Evolutionary conservation across 202 grass and related monocot species (phyloP), one percentile per base, ranked within the genome.

Genomic region (Zizania palustris): DNA sequence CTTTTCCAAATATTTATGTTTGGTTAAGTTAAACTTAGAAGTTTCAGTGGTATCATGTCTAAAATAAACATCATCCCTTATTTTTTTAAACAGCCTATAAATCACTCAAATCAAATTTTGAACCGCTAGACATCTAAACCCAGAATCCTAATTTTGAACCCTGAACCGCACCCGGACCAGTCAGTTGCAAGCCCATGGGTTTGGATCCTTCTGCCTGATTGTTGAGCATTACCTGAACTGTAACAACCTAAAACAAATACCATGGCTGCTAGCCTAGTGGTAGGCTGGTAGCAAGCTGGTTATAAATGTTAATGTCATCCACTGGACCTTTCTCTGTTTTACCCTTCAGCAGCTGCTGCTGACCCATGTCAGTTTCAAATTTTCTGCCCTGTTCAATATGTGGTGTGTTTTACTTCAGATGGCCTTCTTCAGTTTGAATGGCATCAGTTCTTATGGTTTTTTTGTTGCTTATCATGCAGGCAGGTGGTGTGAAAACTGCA

Each of bases 401-500:
- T 16, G 36, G 7, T 18, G 0, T 53, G 4, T 62, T 10, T 4
- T 64, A 9, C 48, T 45, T 43, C 7, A 1, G 9, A 39, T 76
- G 53, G 14, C 48, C 14, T 1, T 16, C 2, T 19, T 59, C n/a
- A 21, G 55, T 10, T 50, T 7, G 1, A 59, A 3, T 7, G 62
- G 13, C 14, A 39, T 71, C 20, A 6, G 51, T 80, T 53, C 50
- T 83, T 13, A 63, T 18, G 18, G 3, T 54, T 44, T 10, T 59
- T 46, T 39, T 45, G 3, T 68, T 56, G 6, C 73, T 66, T 45
- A 45, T 55, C 20, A 0, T 67, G 56, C 78, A 89, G 77, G 20
- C 22, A 37, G 60, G 66, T 72, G 67, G 37, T 21, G 67, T 28
- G 51, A 72, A 72, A 53, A 28, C 28, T 28, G 28, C 28, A 28